These are phyloP conservation scores for Ceratocystis destructans DNA, from an alignment of 2,329 filamentous ascomycete genomes.

Conservation along the genomic window DNA sequence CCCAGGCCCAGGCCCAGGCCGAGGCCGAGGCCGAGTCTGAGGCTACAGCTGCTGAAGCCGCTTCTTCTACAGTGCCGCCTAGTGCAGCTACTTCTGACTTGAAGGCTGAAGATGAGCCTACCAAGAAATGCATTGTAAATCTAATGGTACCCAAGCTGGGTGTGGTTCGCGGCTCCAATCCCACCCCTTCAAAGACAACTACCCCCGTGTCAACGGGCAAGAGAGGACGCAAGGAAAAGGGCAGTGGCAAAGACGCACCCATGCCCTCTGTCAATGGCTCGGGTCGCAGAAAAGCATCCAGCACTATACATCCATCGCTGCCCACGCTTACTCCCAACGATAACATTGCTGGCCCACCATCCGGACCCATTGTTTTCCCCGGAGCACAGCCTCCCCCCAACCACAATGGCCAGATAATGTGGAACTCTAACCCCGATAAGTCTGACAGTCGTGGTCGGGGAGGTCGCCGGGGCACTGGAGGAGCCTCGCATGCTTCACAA, in stretches of 20 bases:
- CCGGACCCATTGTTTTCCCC: neutral
- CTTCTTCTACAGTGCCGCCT: neutral
- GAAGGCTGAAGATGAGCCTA: conserved; percentile 4
- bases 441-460: conserved; percentile 12
- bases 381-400: conserved; percentile 13
- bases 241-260: neutral
- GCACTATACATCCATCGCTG: neutral
- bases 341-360: conserved; percentile 10
- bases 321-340: conserved; percentile 10
- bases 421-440: conserved; percentile 16
- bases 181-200: conserved; percentile 1
- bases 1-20: neutral
- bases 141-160: conserved; percentile 15
- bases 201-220: neutral
- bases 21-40: neutral
- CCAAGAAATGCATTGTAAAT: conserved; percentile 13
- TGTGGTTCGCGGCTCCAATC: conserved; percentile 7
- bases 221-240: conserved; percentile 9
- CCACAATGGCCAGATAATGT: conserved; percentile 19
- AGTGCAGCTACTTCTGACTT: neutral
- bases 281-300: conserved; percentile 2
- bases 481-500: neutral
- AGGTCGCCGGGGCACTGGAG: conserved; percentile 5
- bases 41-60: neutral
- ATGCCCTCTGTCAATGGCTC: neutral